Percentiles rank a stretch among this genome's conserved stretches.
Evolutionary conservation across 768 basidiomycete species (phyloP).

Genomic region (Arthromyces matolae): DNA sequence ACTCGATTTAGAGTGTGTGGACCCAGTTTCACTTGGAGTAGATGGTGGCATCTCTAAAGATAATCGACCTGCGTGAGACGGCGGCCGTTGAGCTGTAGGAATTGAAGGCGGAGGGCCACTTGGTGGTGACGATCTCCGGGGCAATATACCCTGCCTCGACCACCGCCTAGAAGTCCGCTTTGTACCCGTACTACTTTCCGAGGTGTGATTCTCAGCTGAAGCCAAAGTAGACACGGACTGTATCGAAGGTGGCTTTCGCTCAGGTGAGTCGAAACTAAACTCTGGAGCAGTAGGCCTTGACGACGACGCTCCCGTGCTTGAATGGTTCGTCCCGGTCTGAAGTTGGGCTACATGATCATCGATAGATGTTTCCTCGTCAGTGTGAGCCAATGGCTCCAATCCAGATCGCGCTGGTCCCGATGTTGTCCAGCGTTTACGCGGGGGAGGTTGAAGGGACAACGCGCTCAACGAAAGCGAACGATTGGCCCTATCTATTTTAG

Average conservation of each 20-base stretch:
- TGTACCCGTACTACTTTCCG: slow-evolving; percentile 34
- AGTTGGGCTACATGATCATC: no score
- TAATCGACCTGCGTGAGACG: slow-evolving; percentile 15
- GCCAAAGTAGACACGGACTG: slow-evolving; percentile 44
- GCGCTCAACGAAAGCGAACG: slow-evolving; percentile 31
- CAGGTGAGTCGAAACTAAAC: slow-evolving; percentile 35
- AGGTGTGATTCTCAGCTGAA: slow-evolving; percentile 31
- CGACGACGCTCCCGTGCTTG: no score
- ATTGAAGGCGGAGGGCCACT: slow-evolving; percentile 55
- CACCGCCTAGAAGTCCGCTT: slow-evolving; percentile 38
- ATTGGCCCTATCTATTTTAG: slow-evolving; percentile 24
- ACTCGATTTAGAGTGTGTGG: slow-evolving; percentile 33
- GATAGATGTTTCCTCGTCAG: no score
- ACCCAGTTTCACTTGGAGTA: slow-evolving; percentile 37
- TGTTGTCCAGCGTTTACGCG: slow-evolving; percentile 46
- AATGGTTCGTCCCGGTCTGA: no score
- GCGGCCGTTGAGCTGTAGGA: slow-evolving; percentile 25
- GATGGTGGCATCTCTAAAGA: slow-evolving; percentile 20
- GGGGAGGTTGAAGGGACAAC: slow-evolving; percentile 45
- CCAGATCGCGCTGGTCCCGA: slow-evolving; percentile 20
- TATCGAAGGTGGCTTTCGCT: slow-evolving; percentile 40
- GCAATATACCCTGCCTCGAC: slow-evolving; percentile 50
- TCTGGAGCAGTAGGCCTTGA: slow-evolving; percentile 22
- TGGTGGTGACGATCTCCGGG: slow-evolving; percentile 54
- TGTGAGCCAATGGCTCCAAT: no score